Evolutionary conservation across 2,329 filamentous ascomycete species (phyloP).

Genomic region (Dothistroma septosporum): DNA sequence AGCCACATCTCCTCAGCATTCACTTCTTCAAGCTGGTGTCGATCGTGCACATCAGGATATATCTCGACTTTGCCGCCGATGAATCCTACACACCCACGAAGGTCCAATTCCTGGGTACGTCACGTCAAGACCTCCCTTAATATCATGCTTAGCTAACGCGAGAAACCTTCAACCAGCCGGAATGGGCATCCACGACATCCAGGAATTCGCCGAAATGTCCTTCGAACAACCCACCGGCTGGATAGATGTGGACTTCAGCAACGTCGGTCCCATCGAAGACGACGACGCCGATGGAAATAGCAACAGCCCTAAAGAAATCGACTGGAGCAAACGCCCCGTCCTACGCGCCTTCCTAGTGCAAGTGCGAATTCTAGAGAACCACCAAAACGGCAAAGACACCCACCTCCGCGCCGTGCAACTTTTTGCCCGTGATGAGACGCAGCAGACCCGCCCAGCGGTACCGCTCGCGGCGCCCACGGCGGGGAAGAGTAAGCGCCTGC

Average conservation of each 20-base stretch:
- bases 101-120: conserved; percentile 64
- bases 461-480: conserved; percentile 9
- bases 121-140: not conserved
- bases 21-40: conserved; percentile 81
- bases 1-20: conserved; percentile 76
- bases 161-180: conserved; percentile 54
- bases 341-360: conserved; percentile 87
- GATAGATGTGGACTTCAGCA: conserved; percentile 74
- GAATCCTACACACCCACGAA: conserved; percentile 96
- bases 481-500: conserved; percentile 14
- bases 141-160: not conserved
- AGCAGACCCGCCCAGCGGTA: conserved; percentile 13
- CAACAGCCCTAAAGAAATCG: conserved; percentile 31
- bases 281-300: conserved; percentile 29
- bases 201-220: conserved; percentile 77
- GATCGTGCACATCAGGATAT: conserved; percentile 74
- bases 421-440: conserved; percentile 52
- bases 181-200: conserved; percentile 84
- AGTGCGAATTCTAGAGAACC: conserved; percentile 88
- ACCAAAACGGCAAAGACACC: conserved; percentile 99
- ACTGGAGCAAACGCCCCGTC: conserved; percentile 61
- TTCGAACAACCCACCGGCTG: conserved; percentile 79
- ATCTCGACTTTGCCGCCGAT: conserved; percentile 85
- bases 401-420: conserved; percentile 91
- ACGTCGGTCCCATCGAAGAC: conserved; percentile 50